These are phyloP conservation scores for Psilocybe azurescens DNA, from an alignment of 768 basidiomycete genomes.

Conservation along the genomic window DNA sequence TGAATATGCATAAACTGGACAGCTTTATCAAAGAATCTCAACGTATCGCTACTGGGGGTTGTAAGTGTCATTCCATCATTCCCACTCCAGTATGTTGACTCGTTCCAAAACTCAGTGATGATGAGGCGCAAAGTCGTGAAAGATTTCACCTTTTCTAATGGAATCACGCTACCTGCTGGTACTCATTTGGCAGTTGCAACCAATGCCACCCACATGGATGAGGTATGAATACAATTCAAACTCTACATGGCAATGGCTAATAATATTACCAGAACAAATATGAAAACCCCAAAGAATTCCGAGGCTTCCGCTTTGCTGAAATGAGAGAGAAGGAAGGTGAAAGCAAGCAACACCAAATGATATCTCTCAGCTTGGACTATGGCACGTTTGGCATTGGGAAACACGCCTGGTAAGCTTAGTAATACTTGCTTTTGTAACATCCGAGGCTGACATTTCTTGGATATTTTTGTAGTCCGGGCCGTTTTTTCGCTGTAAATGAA, in stretches of 20 bases:
- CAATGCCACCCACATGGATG: constrained; percentile 19
- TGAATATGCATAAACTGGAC: constrained; percentile 44
- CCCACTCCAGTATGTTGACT: background rate
- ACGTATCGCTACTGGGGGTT: constrained; percentile 31
- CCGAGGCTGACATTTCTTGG: constrained; percentile 10
- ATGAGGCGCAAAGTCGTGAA: constrained; percentile 31
- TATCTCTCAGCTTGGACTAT: constrained; percentile 30
- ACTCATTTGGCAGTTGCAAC: constrained; percentile 19
- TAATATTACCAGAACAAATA: constrained; percentile 36
- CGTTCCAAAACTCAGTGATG: constrained; percentile 19
- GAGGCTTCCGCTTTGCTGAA: constrained; percentile 52
- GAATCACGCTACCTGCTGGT: constrained; percentile 19
- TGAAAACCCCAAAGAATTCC: constrained; percentile 44
- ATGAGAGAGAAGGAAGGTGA: constrained; percentile 40
- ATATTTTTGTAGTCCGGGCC: constrained; percentile 37
- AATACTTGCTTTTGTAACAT: background rate
- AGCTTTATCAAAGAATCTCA: constrained; percentile 49
- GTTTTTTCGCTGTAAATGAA: constrained; percentile 51
- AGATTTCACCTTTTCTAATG: constrained; percentile 22
- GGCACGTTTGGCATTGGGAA: constrained; percentile 45
- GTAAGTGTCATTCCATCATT: constrained; percentile 7
- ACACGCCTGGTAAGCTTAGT: constrained; percentile 33
- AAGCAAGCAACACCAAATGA: constrained; percentile 21
- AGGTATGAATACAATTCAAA: background rate
- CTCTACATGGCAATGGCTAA: background rate